phyloP scores from a whole-genome alignment of 108 stramenopile genomes.

The Cyclotella sp. region DNA sequence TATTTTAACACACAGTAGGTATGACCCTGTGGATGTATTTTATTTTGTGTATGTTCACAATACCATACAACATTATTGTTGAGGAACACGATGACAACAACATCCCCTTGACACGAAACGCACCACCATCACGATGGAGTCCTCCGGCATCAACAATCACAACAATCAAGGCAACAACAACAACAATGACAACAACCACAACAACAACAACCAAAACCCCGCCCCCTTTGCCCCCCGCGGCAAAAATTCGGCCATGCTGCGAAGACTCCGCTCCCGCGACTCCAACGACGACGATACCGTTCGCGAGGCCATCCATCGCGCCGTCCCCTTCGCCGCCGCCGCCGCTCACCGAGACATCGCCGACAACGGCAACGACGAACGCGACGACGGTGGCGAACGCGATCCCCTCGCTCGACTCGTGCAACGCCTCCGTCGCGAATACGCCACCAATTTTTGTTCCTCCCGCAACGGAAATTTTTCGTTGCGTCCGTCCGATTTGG shows the following conservation, averaged over 20 bases:
- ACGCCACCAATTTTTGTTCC: constrained; percentile 25
- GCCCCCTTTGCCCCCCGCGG: not conserved
- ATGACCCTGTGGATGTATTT: no score
- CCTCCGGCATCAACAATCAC: not conserved
- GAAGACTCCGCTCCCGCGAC: not conserved
- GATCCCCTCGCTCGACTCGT: no score
- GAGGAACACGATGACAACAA: no score
- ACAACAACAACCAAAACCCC: no score
- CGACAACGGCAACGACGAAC: no score
- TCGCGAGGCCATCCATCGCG: not conserved
- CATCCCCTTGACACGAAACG: no score
- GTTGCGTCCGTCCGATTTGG: constrained; percentile 15
- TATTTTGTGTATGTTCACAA: no score
- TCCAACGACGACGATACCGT: not conserved
- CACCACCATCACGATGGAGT: no score
- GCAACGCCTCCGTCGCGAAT: constrained; percentile 33
- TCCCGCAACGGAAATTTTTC: not conserved
- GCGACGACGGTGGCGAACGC: no score
- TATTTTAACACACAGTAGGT: no score
- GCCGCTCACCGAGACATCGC: not conserved
- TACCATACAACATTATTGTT: no score
- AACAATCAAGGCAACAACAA: not conserved
- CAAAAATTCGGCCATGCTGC: not conserved
- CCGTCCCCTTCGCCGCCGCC: not conserved
- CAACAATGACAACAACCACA: not conserved